Evolutionary conservation across 257 asterid species (phyloP), one percentile per base, ranked within the genome.

Genomic region (Capsicum baccatum): DNA sequence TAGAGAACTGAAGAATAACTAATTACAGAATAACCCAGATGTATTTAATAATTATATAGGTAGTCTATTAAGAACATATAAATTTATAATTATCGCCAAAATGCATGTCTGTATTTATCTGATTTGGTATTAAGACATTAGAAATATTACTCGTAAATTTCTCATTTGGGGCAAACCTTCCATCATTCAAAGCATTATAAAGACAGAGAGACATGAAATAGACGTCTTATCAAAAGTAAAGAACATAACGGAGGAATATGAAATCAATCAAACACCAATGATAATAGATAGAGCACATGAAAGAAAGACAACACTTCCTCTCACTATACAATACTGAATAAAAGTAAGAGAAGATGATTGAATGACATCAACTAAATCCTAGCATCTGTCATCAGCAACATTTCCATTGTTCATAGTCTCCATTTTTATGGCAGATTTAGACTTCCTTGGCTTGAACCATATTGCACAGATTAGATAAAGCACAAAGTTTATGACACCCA

Each of bases 401-500:
- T 62, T 63, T 56, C 84, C 89, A 66, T 84, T 74, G 57, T 86
- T 71, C 83, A 47, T 79, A 8, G 55, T 86, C 86, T 85, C 91
- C 88, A 88, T 86, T 78, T 87, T 83, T 8, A 55, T n/a, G 5
- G 80, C 85, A 11, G 88, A 81, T 39, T 89, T 92, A 50, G 86
- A 26, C 9, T 91, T 90, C 70, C 84, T 62, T 21, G 94, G 91
- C 79, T 92, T 91, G 82, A 89, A 92, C 94, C 94, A 92, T 21
- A n/a, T 79, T 0, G 98, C 95, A 84, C 96, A 91, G 3, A 94
- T 26, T 3, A 92, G 83, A 82, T 92, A 96, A 13, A 92, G 57
- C 10, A 44, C 86, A 14, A 93, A 89, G 84, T 96, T 96, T 8
- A 96, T 19, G 9, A 92, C 17, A 1, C 99, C 94, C 69, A 96